phyloP scores from a whole-genome alignment of 2,329 filamentous ascomycete species.

The Alternaria dauci region DNA sequence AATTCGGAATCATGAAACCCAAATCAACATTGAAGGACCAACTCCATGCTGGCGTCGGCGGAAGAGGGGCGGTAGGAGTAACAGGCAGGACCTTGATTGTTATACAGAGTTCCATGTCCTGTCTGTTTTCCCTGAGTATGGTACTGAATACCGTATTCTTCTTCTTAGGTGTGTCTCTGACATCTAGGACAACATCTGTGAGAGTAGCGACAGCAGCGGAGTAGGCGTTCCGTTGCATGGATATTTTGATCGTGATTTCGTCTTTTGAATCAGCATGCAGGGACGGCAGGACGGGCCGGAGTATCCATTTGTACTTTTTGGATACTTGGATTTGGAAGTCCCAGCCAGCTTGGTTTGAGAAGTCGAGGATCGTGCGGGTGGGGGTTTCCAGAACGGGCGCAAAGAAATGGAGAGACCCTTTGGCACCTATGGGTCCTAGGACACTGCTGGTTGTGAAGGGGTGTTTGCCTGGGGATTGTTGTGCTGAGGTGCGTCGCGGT shows the following conservation, averaged over 20 bases:
- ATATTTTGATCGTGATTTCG: neutral
- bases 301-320: neutral
- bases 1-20: neutral
- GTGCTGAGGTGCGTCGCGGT: neutral
- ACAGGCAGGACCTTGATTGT: neutral
- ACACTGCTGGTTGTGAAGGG: neutral
- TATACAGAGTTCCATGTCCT: neutral
- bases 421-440: neutral
- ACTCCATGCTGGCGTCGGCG: neutral
- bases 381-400: neutral
- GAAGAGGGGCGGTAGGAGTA: neutral
- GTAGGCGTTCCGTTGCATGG: neutral
- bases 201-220: neutral
- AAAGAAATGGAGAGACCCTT: neutral
- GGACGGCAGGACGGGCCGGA: neutral
- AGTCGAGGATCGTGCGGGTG: slow-evolving; percentile 1
- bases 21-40: neutral
- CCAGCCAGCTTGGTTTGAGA: slow-evolving; percentile 10
- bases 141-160: neutral
- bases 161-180: neutral
- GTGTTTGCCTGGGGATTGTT: neutral
- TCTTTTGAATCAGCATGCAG: neutral
- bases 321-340: slow-evolving; percentile 1
- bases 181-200: neutral
- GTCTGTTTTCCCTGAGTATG: neutral